Base-by-base conservation (phyloP, 2,329 filamentous ascomycete species). In the Tolypocladium capitatum region DNA sequence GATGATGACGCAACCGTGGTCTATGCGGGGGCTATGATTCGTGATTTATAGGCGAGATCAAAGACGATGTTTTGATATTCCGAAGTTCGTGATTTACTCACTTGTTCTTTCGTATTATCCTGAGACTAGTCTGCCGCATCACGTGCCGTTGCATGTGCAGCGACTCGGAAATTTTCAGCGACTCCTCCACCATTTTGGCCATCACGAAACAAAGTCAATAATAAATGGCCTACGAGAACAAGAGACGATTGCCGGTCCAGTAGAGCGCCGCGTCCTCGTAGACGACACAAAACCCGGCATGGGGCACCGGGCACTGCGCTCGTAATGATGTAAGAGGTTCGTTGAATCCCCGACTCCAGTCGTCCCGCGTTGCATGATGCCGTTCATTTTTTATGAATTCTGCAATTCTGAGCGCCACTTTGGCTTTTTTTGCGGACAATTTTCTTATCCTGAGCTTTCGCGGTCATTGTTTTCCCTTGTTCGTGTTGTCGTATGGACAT, bases 371-470 rank as follows among this genome's bases (percentile, higher is more conserved):
- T 21, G 30, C 46, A 63, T 65, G 63, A 66, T 66, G 64, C 48
- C 51, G 61, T 66, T 64, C 58, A 62, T 66, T 58, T 58, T 51
- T 54, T 58, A 59, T 64, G 69, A 69, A 71, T 72, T 72, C 69
- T 72, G 69, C 69, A 72, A 72, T 71, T 66, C 69, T 63, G 61
- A 72, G 66, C 56, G 55, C 55, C 59, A 46, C 51, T 48, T 45
- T 51, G 49, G 52, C 47, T 24, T 53, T 46, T 46, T 18, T 14
- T 63, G 63, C 63, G 60, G 62, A 67, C 52, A 65, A 51, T 24
- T 48, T 58, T 53, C 55, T 21, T 20, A 18, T 20, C 5, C 27
- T 43, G 28, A 34, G 9, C 36, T 28, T 28, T 28, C n/a, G 38
- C 24, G 20, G 9, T 11, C 16, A 18, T 8, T 41, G 8, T 3